phyloP scores from a whole-genome alignment of 2,329 filamentous ascomycete species.

The Colletotrichum orbiculare region DNA sequence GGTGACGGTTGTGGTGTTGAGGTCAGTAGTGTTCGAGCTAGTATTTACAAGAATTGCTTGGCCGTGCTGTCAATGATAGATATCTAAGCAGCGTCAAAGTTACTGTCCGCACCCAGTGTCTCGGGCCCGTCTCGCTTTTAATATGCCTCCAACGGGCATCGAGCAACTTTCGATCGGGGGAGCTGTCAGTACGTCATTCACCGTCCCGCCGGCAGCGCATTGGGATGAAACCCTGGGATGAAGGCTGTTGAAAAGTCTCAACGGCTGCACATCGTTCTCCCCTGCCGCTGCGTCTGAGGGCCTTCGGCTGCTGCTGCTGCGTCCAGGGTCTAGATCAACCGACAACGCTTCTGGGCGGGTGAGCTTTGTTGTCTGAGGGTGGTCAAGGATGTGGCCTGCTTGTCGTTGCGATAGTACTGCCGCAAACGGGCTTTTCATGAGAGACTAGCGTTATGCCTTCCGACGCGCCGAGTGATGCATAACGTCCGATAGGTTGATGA shows the following conservation, averaged over 20 bases:
- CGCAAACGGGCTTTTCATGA: slow-evolving; percentile 33
- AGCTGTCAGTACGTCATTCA: slow-evolving; percentile 35
- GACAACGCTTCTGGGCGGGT: not conserved
- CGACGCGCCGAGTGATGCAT: slow-evolving; percentile 21
- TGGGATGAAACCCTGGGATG: slow-evolving; percentile 36
- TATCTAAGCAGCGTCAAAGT: not conserved
- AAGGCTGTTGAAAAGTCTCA: slow-evolving; percentile 16
- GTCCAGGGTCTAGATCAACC: slow-evolving; percentile 1
- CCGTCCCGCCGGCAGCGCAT: slow-evolving; percentile 18
- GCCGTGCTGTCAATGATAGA: not conserved
- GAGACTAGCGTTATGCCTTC: slow-evolving; percentile 32
- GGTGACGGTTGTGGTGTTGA: not conserved
- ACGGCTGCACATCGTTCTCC: slow-evolving; percentile 13
- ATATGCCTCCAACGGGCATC: slow-evolving; percentile 28
- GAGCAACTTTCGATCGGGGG: slow-evolving; percentile 20
- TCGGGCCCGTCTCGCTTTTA: slow-evolving; percentile 18
- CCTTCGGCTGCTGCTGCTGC: not conserved
- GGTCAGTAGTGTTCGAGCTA: not conserved
- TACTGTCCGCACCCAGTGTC: not conserved
- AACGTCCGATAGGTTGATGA: slow-evolving; percentile 4
- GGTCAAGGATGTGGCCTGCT: slow-evolving; percentile 20
- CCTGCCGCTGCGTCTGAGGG: not conserved
- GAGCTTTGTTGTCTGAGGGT: slow-evolving; percentile 22
- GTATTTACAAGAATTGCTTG: not conserved
- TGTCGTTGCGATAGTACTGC: slow-evolving; percentile 23